phyloP scores from a whole-genome alignment of 2,329 filamentous ascomycete genomes.

The Sarocladium kiliense region DNA sequence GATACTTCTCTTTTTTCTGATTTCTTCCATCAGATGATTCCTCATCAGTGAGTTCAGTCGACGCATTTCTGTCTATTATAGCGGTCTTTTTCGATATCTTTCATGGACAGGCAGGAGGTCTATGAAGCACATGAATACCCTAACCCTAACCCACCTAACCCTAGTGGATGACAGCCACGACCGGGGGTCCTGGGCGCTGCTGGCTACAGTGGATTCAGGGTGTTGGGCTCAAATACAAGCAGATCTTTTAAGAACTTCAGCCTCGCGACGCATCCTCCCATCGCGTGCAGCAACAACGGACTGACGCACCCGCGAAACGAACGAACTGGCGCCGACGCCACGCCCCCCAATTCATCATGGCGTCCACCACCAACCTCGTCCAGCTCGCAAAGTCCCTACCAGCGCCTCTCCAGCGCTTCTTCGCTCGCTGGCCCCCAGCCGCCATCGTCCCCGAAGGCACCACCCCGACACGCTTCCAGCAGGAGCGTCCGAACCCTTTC shows the following conservation, averaged over 20 bases:
- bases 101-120: too few species aligned
- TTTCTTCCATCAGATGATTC: too few species aligned
- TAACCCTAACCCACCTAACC: too few species aligned
- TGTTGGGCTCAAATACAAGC: too few species aligned
- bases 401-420: conserved; percentile 74
- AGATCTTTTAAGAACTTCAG: conserved; percentile 11
- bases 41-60: too few species aligned
- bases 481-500: conserved; percentile 71
- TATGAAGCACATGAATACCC: too few species aligned
- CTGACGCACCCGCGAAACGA: conserved; percentile 7
- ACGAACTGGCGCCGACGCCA: conserved; percentile 15
- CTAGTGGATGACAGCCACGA: too few species aligned
- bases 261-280: conserved; percentile 15
- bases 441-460: conserved; percentile 46
- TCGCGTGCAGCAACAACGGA: neutral
- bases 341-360: conserved; percentile 21
- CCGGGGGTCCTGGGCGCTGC: too few species aligned
- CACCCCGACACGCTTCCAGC: conserved; percentile 46
- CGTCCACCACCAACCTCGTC: conserved; percentile 36
- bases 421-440: conserved; percentile 80
- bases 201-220: neutral
- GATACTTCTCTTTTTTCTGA: too few species aligned
- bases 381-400: conserved; percentile 70
- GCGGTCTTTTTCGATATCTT: too few species aligned
- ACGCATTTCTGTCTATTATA: too few species aligned